Evolutionary conservation across 179 eudicot species (phyloP), one percentile per base, ranked within the genome.

Genomic region (Camellia oleifera): DNA sequence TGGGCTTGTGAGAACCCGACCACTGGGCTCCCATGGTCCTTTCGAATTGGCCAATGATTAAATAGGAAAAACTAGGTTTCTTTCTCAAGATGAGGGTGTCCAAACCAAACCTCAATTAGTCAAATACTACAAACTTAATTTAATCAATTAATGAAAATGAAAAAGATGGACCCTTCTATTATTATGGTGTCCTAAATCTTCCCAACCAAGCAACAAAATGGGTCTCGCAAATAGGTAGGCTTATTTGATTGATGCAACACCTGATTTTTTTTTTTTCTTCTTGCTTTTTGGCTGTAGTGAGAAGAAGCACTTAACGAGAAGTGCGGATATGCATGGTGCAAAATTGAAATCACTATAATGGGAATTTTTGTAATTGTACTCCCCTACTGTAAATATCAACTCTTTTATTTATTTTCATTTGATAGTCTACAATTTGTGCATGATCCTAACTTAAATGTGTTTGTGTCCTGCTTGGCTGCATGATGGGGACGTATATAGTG

Each of bases 81-180:
- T 11, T 4, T 61, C 4, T 6, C 23, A 61, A 61, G 20, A 4
- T 61, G 65, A 61, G 65, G 23, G 65, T 61, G 23, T 17, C 65
- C 65, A 17, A 17, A 1, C 23, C 65, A 61, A 61, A 17, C 65
- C n/a, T 2, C 17, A 61, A 61, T 61, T 61, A 61, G 40, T 32
- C 23, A 61, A 61, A 18, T 17, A 61, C 13, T 61, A 3, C 23
- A 61, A 61, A 61, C 4, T 17, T 17, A 17, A 11, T 4, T 61
- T n/a, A 61, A 61, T 17, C n/a, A 11, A 15, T 61, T n/a, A 61
- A 61, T 45, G 14, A 1, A 14, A 7, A 7, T 69, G 23, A 13
- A 15, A 69, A 2, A 69, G 2, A 69, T 71, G 74, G 74, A 71
- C 74, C 74, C 74, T 71, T 48, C 5, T 71, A 71, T 71, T 48